Evolutionary conservation across 2,329 filamentous ascomycete species (phyloP), one percentile per base, ranked within the genome.

Genomic region (Colletotrichum navitas): DNA sequence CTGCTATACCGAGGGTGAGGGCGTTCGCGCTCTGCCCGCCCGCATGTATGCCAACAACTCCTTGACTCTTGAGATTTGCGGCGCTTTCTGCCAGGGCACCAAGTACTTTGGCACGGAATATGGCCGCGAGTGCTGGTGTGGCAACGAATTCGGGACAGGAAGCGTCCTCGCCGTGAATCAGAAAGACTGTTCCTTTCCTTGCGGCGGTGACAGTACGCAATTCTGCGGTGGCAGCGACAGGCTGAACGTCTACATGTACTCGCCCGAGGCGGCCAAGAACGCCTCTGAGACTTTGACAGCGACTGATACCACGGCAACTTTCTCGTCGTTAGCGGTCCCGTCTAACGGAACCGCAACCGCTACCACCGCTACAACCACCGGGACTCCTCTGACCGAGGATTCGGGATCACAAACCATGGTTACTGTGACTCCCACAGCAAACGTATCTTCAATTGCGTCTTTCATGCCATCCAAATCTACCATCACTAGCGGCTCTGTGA

Each of bases 121-220:
- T 41, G 81, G 78, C 3, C 65, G 80, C 0, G 81, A 84, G 65
- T 84, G 82, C 63, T 84, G 79, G 60, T 84, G 82, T 39, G 82
- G 82, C 0, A 78, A 82, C 29, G 69, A 58, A 1, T 71, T 83
- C 3, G 77, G 77, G 3, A 66, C 72, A 0, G 79, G 77, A 6
- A 78, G 77, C 26, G 71, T 74, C 21, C 73, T 77, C 41, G 78
- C 79, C 0, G 60, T 66, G 7, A 77, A 79, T 29, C 76, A 81
- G 16, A 73, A 72, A 0, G 80, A 81, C 12, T 83, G 81, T 68
- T 78, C 76, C 2, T 79, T 81, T 34, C 68, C 72, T 0, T 83
- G 81, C 11, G 72, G 75, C 0, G 81, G 81, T 0, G 76, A 83
- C 43, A 74, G 65, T 8, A 73, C 74, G 0, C 75, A 82, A 51